A percentile compares a stretch with the other conserved stretches of the same genome.
phyloP scores from a whole-genome alignment of 2,329 filamentous ascomycete species.

The Teratosphaeria nubilosa region DNA sequence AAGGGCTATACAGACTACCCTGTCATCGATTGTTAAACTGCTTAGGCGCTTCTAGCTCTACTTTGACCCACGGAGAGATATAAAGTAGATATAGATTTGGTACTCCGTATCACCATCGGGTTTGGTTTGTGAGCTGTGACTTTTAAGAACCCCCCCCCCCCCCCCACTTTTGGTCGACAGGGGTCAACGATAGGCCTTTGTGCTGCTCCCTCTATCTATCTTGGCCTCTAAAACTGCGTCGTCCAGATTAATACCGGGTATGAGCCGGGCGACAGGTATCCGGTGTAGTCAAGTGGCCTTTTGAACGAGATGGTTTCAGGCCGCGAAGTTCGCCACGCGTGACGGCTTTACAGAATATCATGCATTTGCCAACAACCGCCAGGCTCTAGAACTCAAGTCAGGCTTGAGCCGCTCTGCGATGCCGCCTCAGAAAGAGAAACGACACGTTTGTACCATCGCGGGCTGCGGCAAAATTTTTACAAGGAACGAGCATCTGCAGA shows the following conservation, averaged over 20 bases:
- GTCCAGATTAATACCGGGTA: background rate
- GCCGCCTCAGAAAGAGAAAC: background rate
- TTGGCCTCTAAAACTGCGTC: background rate
- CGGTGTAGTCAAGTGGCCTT: background rate
- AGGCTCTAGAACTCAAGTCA: background rate
- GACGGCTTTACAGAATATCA: background rate
- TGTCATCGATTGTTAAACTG: background rate
- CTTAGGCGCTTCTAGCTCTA: background rate
- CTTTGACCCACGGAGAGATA: background rate
- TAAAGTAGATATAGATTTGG: background rate
- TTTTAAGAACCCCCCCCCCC: no score
- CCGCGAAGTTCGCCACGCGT: background rate
- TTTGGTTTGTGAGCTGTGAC: background rate
- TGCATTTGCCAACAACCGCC: no score
- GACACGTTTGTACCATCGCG: background rate
- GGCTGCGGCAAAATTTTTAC: background rate
- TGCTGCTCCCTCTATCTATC: background rate
- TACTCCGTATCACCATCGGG: background rate
- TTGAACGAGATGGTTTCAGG: background rate
- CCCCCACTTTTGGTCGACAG: background rate
- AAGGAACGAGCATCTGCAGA: background rate
- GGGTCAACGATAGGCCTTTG: background rate
- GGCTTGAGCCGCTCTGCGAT: background rate
- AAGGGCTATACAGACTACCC: background rate
- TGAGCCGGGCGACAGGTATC: background rate